Conservation (phyloP, 176 grass and related monocot genomes). For the Neostapfia colusana region DNA sequence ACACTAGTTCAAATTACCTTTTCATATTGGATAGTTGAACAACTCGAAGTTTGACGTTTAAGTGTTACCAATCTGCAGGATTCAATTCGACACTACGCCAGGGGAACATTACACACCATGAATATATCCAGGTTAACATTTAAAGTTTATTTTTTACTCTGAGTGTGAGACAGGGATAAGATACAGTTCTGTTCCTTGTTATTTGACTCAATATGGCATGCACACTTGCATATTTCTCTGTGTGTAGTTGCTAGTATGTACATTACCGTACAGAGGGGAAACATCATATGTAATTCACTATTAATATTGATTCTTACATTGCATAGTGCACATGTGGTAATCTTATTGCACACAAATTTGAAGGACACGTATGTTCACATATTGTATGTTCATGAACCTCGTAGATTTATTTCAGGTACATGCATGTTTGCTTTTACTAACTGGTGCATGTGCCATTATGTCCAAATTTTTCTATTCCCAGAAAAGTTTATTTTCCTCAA, state of each 20-base stretch:
- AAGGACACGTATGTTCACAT: neutral
- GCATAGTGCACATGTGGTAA: neutral
- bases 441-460: neutral
- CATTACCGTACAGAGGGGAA: neutral
- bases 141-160: neutral
- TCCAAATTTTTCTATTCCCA: neutral
- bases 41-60: constrained; percentile 31
- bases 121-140: constrained; percentile 87
- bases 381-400: neutral
- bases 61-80: constrained; percentile 55
- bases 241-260: neutral
- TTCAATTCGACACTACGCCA: constrained; percentile 98
- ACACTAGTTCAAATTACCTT: constrained; percentile 4
- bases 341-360: neutral
- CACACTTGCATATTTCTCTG: constrained; percentile 3
- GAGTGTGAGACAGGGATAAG: neutral
- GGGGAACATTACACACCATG: constrained; percentile 96
- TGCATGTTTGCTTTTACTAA: neutral
- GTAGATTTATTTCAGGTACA: neutral
- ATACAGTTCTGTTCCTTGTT: constrained; percentile 3
- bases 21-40: neutral
- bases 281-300: neutral
- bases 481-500: constrained; percentile 11
- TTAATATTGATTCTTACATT: neutral
- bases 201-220: neutral